These are phyloP conservation scores for Tetracladium maxilliforme DNA, from an alignment of 2,329 filamentous ascomycete species.

Conservation along the genomic window DNA sequence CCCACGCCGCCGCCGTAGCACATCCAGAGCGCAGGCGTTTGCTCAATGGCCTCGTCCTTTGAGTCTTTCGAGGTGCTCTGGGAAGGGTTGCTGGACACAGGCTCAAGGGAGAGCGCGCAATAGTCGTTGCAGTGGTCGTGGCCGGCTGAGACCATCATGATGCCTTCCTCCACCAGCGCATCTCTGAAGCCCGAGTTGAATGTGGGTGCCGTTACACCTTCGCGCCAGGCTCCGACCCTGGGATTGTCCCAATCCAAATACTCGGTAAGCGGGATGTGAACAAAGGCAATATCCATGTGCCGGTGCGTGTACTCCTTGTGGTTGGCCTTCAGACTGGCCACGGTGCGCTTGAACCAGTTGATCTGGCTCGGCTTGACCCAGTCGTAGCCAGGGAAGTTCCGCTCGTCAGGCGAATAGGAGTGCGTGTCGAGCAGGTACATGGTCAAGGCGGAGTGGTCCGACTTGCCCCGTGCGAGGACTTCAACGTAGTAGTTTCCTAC, in stretches of 20 bases:
- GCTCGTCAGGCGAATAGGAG: slow-evolving; percentile 79
- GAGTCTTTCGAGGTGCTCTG: too few species aligned
- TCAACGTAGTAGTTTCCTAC: slow-evolving; percentile 94
- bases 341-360: slow-evolving; percentile 79
- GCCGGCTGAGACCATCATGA: slow-evolving; percentile 50
- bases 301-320: slow-evolving; percentile 79
- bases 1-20: slow-evolving; percentile 88
- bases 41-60: slow-evolving; percentile 12
- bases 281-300: slow-evolving; percentile 92
- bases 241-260: slow-evolving; percentile 50
- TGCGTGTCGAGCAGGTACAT: slow-evolving; percentile 94
- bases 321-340: slow-evolving; percentile 56
- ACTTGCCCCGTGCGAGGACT: slow-evolving; percentile 64
- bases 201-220: slow-evolving; percentile 71
- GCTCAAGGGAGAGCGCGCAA: slow-evolving; percentile 54
- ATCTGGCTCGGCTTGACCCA: slow-evolving; percentile 95
- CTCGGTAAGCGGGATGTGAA: slow-evolving; percentile 91
- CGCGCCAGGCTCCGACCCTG: slow-evolving; percentile 59
- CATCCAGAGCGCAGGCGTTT: slow-evolving; percentile 79
- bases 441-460: slow-evolving; percentile 79
- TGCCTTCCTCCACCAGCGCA: slow-evolving; percentile 70
- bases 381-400: slow-evolving; percentile 82
- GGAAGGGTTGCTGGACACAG: too few species aligned
- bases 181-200: slow-evolving; percentile 92
- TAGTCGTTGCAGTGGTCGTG: slow-evolving; percentile 96